Conservation (phyloP, 2,329 filamentous ascomycete genomes). For the Phialophora verrucosa region DNA sequence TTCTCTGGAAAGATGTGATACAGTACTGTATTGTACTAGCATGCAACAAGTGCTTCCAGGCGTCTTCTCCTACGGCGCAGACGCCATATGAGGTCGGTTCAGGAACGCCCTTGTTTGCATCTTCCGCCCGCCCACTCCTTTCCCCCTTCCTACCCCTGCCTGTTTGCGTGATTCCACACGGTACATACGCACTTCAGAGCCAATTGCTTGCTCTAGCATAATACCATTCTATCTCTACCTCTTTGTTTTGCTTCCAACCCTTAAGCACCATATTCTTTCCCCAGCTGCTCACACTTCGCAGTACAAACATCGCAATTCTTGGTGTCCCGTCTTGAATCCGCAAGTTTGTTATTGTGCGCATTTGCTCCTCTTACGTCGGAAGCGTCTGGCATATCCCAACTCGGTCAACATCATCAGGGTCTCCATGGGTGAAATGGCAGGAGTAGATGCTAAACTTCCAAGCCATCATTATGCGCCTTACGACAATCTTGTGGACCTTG, state of each 20-base stretch:
- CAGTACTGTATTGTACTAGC: conserved; percentile 32
- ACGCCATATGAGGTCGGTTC: conserved; percentile 26
- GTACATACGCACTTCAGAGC: conserved; percentile 19
- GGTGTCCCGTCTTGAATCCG: conserved; percentile 1
- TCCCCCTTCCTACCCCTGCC: conserved; percentile 30
- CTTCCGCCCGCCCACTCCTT: conserved; percentile 16
- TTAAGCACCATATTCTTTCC: conserved; percentile 9
- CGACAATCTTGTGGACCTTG: conserved; percentile 13
- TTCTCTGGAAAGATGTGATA: conserved; percentile 29
- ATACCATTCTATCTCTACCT: conserved; percentile 24
- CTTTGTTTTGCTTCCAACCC: conserved; percentile 15
- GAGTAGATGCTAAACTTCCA: conserved; percentile 17
- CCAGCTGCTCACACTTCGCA: conserved; percentile 10
- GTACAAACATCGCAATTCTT: neutral
- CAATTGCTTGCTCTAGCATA: conserved; percentile 26
- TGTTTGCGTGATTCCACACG: conserved; percentile 38
- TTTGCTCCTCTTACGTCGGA: neutral
- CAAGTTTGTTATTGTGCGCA: conserved; percentile 1
- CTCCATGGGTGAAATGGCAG: conserved; percentile 7
- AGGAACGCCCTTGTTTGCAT: conserved; percentile 40
- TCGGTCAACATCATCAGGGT: neutral
- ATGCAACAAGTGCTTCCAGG: conserved; percentile 24
- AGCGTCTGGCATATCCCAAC: neutral
- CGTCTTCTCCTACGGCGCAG: conserved; percentile 20
- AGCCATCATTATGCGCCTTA: conserved; percentile 18